Conservation (phyloP, 108 stramenopile genomes). For the Nannochloropsis gaditana region DNA sequence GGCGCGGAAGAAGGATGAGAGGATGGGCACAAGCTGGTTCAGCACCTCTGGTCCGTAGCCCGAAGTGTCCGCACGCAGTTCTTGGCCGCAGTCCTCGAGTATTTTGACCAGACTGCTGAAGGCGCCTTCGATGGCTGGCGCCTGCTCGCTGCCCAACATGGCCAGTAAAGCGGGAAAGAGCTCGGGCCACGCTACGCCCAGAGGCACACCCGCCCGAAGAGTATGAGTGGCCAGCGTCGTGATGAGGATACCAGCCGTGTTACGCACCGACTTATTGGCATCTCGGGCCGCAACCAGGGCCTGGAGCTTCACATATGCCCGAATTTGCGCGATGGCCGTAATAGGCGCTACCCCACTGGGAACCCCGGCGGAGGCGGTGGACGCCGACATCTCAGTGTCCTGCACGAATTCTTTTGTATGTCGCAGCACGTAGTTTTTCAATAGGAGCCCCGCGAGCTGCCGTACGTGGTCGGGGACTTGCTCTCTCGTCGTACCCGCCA, state of each 20-base stretch:
- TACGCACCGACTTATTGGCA: conserved; percentile 22
- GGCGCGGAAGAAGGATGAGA: conserved; percentile 54
- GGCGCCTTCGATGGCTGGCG: conserved; percentile 34
- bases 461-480: conserved; percentile 66
- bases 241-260: conserved; percentile 42
- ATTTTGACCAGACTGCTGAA: conserved; percentile 37
- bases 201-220: conserved; percentile 24
- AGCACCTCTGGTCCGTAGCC: conserved; percentile 27
- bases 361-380: neutral
- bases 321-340: conserved; percentile 20
- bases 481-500: neutral
- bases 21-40: conserved; percentile 50
- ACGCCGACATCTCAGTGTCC: neutral
- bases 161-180: conserved; percentile 41
- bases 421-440: conserved; percentile 62
- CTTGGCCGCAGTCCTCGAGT: conserved; percentile 37
- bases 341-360: neutral
- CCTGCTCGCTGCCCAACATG: conserved; percentile 42
- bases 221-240: conserved; percentile 37
- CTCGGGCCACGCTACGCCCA: conserved; percentile 39
- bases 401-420: conserved; percentile 20
- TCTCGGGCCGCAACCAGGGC: conserved; percentile 38
- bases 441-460: conserved; percentile 76
- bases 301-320: conserved; percentile 25
- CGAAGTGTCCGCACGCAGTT: conserved; percentile 35